Base-by-base conservation (phyloP, 2,329 filamentous ascomycete species). In the Fusarium udum region DNA sequence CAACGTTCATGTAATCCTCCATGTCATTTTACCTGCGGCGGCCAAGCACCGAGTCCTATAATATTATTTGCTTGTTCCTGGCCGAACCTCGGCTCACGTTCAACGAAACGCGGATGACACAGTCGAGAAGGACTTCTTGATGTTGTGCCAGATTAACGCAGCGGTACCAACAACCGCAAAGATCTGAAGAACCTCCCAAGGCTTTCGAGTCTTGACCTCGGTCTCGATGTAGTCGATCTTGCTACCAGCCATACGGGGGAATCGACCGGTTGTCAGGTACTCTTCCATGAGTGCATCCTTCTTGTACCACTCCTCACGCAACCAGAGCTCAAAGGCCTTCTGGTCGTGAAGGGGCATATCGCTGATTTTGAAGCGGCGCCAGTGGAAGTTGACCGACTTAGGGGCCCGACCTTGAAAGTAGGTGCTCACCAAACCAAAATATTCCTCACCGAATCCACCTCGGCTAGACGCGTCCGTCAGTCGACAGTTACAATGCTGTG, bases 311-410 rank as follows among this genome's bases (percentile, higher is more conserved):
- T 95, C 89, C 64, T 93, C 91, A 37, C 91, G 88, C 34, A 98
- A 86, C 96, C 96, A 99, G 7, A 87, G 78, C 64, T 97, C 94
- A 78, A 99, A 99, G 12, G 88, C 86, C 45, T 92, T 88, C 22
- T 88, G 87, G 75, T 92, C 89, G 37, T 94, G 88, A 15, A 97
- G 87, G 0, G 95, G 95, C 48, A 99, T 97, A 26, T 94, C 91
- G 28, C 88, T 88, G 20, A 98, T 80, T 39, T 89, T 89, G 82
- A 97, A 98, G 15, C 95, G 91, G 60, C 96, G 91, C 94, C 95
- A 99, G 83, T 97, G 93, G 86, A 98, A 95, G 82, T 98, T 98
- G 78, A 98, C 95, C 4, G 95, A 97, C 80, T 95, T 97, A 4
- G 95, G 96, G 2, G 95, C 92, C 3, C 93, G 90, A 18, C 96